A percentile compares a stretch with the other conserved stretches of the same genome.
Conservation (phyloP, 768 basidiomycete genomes). For the Lactifluus hygrophoroides region DNA sequence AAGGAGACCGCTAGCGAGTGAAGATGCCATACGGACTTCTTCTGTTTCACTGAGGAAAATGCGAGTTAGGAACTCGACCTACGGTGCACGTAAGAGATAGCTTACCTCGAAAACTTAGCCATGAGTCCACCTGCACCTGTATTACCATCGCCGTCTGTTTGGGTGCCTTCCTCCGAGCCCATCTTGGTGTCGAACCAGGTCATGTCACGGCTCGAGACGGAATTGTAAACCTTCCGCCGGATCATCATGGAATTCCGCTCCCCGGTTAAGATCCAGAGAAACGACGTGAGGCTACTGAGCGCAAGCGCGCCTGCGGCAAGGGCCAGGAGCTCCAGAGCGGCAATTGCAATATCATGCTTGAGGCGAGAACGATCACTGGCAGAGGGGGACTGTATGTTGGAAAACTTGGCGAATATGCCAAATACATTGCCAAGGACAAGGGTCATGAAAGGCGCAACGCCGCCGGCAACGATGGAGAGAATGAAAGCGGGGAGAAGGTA, state of each 20-base stretch:
- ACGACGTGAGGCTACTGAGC: slow-evolving; percentile 66
- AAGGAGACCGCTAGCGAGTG: slow-evolving; percentile 70
- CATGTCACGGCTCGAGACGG: slow-evolving; percentile 64
- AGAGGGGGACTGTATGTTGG: slow-evolving; percentile 33
- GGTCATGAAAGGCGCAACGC: slow-evolving; percentile 82
- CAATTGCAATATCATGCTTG: slow-evolving; percentile 47
- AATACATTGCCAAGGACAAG: slow-evolving; percentile 71
- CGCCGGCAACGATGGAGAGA: slow-evolving; percentile 55
- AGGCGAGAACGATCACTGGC: slow-evolving; percentile 42
- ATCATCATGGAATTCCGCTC: slow-evolving; percentile 69
- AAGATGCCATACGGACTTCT: slow-evolving; percentile 80
- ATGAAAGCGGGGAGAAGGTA: slow-evolving; percentile 57
- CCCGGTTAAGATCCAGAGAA: slow-evolving; percentile 82
- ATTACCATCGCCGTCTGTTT: slow-evolving; percentile 37
- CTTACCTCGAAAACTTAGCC: slow-evolving; percentile 82
- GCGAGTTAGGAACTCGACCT: not conserved
- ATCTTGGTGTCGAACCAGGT: slow-evolving; percentile 87
- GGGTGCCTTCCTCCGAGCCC: slow-evolving; percentile 43
- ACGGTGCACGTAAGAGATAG: not conserved
- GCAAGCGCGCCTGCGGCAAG: slow-evolving; percentile 58
- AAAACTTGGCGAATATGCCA: slow-evolving; percentile 57
- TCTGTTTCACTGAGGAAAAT: slow-evolving; percentile 71
- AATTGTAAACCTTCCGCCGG: slow-evolving; percentile 56
- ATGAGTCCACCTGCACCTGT: slow-evolving; percentile 85
- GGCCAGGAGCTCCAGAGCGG: slow-evolving; percentile 57